These are phyloP conservation scores for Verticillium tricorpus DNA, from an alignment of 2,329 filamentous ascomycete genomes.

Conservation along the genomic window DNA sequence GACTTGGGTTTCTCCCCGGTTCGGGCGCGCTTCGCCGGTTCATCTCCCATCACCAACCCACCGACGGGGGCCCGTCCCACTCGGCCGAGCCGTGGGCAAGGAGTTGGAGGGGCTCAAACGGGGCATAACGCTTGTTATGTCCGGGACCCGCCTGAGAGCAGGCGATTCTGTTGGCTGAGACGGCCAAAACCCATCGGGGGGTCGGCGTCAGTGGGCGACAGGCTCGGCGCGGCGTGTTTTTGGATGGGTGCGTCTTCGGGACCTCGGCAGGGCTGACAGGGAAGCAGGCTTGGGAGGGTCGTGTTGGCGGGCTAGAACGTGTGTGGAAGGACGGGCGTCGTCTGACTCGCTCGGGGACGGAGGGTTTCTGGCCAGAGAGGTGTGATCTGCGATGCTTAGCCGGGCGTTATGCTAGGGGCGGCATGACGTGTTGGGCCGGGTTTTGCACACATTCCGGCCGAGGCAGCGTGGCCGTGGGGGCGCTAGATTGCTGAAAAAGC, in stretches of 20 bases:
- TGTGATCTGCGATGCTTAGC: neutral
- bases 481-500: neutral
- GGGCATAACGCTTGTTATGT: neutral
- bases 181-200: neutral
- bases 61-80: neutral
- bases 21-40: neutral
- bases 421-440: neutral
- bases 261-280: constrained; percentile 1
- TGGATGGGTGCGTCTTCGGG: neutral
- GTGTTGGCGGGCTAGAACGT: neutral
- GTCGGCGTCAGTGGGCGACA: neutral
- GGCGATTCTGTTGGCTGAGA: neutral
- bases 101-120: neutral
- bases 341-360: neutral
- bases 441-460: neutral
- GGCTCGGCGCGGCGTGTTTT: neutral
- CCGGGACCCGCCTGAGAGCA: neutral
- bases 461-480: neutral
- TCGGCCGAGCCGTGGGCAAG: neutral
- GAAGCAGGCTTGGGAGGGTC: neutral
- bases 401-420: neutral
- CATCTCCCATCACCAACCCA: neutral
- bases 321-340: neutral
- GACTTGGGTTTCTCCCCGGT: neutral
- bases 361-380: neutral